These are phyloP conservation scores for Tetrahymena thermophila DNA, from an alignment of 73 alveolate species.

Conservation along the genomic window DNA sequence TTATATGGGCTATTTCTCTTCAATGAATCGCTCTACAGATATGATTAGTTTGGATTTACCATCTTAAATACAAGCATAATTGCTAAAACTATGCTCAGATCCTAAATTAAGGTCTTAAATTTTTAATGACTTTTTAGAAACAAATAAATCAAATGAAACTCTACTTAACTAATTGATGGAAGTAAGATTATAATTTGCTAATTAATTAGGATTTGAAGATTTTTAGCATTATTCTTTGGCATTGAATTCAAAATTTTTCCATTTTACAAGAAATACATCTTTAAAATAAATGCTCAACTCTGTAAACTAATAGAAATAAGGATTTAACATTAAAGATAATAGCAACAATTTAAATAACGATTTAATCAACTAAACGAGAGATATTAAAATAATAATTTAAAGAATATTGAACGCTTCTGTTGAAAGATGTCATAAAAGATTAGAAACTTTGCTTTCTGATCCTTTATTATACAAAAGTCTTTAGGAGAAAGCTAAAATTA, in stretches of 20 bases:
- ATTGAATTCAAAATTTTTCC: neutral
- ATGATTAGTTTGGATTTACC: neutral
- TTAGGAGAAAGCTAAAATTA: neutral
- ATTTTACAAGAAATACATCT: neutral
- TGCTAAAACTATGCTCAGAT: neutral
- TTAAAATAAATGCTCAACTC: neutral
- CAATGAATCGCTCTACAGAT: neutral
- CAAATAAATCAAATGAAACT: neutral
- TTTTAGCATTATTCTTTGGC: neutral
- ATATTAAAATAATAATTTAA: neutral
- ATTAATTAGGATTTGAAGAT: neutral
- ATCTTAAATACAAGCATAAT: neutral
- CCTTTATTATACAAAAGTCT: neutral
- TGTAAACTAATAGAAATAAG: neutral
- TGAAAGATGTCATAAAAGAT: neutral
- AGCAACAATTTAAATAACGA: neutral
- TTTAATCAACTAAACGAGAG: neutral
- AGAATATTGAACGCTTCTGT: neutral
- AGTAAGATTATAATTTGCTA: neutral
- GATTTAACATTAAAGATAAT: neutral
- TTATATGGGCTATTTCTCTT: neutral
- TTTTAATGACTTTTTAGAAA: neutral
- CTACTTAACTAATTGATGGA: neutral
- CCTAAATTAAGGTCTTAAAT: neutral
- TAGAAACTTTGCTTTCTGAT: neutral